Percentiles rank a stretch among this genome's conserved stretches.
phyloP scores from a whole-genome alignment of 2,329 filamentous ascomycete species.

The Tolypocladium cylindrosporum region DNA sequence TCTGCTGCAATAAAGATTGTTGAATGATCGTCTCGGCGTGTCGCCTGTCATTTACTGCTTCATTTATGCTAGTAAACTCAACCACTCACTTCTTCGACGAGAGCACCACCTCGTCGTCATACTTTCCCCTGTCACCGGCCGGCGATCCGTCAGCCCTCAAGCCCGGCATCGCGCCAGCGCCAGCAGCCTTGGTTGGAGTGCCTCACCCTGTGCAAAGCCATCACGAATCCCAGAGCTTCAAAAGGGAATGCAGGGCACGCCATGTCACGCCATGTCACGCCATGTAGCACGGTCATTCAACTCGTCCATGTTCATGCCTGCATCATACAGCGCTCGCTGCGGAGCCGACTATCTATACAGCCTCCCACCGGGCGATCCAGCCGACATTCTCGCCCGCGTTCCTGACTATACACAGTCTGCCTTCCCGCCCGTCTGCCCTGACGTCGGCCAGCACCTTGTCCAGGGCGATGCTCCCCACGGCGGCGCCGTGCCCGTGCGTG shows the following conservation, averaged over 20 bases:
- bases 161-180: too few relatives aligned
- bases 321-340: not conserved
- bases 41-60: not conserved
- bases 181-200: too few relatives aligned
- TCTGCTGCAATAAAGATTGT: not conserved
- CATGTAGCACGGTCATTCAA: not conserved
- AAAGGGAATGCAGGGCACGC: too few relatives aligned
- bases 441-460: conserved; percentile 38
- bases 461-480: conserved; percentile 60
- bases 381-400: conserved; percentile 72
- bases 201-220: too few relatives aligned
- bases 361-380: conserved; percentile 70
- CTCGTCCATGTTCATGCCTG: not conserved
- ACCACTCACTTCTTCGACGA: too few relatives aligned
- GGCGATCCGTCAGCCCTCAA: too few relatives aligned
- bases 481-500: conserved; percentile 63
- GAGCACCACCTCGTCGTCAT: too few relatives aligned
- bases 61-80: not conserved
- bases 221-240: too few relatives aligned
- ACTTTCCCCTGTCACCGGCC: too few relatives aligned
- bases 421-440: conserved; percentile 26
- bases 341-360: conserved; percentile 28
- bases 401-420: conserved; percentile 64
- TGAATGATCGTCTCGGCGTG: not conserved
- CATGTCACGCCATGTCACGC: too few relatives aligned